Conservation (phyloP, 257 asterid species). For the Nicotiana tabacum region DNA sequence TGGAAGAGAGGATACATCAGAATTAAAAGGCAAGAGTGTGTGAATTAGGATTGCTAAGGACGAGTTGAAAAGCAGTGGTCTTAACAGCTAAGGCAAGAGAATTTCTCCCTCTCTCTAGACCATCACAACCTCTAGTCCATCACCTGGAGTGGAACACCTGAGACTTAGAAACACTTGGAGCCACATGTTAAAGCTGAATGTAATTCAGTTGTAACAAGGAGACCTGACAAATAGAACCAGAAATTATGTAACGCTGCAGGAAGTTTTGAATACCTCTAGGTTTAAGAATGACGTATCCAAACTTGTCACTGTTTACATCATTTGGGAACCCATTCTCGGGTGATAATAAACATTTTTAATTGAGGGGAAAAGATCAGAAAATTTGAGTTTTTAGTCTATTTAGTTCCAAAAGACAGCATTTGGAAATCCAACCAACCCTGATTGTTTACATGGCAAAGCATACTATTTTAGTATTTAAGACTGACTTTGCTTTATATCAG, state of each 20-base stretch:
- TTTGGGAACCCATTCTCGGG: not conserved
- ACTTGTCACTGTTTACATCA: not conserved
- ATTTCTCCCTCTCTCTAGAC: not conserved
- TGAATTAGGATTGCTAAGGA: not conserved
- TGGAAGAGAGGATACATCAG: not conserved
- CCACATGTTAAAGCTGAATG: not conserved
- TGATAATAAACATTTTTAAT: not conserved
- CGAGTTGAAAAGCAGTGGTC: not conserved
- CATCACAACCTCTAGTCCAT: not conserved
- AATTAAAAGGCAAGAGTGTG: not conserved
- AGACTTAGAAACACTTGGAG: not conserved
- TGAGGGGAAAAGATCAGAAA: not conserved
- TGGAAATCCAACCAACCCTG: not conserved
- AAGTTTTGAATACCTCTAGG: not conserved
- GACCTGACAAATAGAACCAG: not conserved
- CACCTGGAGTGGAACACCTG: not conserved
- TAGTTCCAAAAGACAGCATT: not conserved
- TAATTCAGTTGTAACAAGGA: not conserved
- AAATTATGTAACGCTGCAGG: not conserved
- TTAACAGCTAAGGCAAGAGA: not conserved
- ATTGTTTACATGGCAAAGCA: not conserved
- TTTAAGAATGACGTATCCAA: not conserved
- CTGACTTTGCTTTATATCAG: not conserved
- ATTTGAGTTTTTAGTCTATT: not conserved
- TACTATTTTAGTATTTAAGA: not conserved